Evolutionary conservation across 352 stramenopile genomes (phyloP), one percentile per base, ranked within the genome.

Genomic region (Globisporangium perplexum): DNA sequence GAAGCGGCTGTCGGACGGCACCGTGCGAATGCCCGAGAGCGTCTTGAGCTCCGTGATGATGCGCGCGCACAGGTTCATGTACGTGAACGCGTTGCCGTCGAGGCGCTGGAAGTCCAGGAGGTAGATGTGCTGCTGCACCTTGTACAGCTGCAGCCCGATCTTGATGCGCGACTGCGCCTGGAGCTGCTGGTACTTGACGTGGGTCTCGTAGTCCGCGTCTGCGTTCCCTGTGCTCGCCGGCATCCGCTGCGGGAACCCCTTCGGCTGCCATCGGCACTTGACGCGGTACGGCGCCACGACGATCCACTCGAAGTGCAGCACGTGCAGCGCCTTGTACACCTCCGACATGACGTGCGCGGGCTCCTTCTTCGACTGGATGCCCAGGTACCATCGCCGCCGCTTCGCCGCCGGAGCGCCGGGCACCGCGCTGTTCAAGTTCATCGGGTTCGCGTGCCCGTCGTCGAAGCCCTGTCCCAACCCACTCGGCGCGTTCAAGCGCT

Each of bases 31-130:
- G 20, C 79, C 81, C 7, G 78, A 90, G 12, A 99, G 78, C 20
- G 93, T 98, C 81, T 99, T 99, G 33, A 99, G 82, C 71, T 99
- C 96, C 30, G 96, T 98, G 66, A 99, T 99, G 64, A 99, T 98
- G 46, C 96, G 96, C 26, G 96, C 96, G 70, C 96, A 99, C 11
- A 99, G 74, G 55, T 97, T 98, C 97, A 99, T 99, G 76, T 99
- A 99, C 38, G 91, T 98, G 72, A 99, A 99, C 48, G 92, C 93
- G 73, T 99, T 98, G 31, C 97, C 97, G 47, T 96, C 87, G 43
- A 96, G 69, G 35, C 86, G 83, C 61, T 99, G 96, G 66, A 99
- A 99, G 71, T 99, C 97, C 20, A 99, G 77, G 44, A 99, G 69
- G 64, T 99, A 99, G 66, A 99, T 99, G 69, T 97, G 97, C 63